Percentiles rank a stretch among this genome's conserved stretches.
phyloP scores from a whole-genome alignment of 1,284 basidiomycete genomes.

The Malassezia sympodialis region DNA sequence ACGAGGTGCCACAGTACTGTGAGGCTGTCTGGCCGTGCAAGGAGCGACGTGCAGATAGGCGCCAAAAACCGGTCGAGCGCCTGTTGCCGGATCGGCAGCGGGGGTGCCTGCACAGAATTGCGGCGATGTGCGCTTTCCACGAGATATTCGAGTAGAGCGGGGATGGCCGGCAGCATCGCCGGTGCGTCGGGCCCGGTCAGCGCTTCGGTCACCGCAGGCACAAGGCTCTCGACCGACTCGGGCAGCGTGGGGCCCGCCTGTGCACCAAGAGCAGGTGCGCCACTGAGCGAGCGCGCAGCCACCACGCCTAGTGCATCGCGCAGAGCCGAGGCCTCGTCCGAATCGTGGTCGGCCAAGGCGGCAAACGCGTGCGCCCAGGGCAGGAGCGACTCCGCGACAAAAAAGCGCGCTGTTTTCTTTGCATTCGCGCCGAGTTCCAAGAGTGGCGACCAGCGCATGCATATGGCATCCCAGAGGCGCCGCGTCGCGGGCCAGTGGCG shows the following conservation, averaged over 20 bases:
- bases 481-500: neutral
- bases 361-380: slow-evolving; percentile 15
- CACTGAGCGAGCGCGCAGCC: slow-evolving; percentile 21
- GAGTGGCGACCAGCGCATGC: slow-evolving; percentile 18
- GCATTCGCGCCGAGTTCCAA: slow-evolving; percentile 29
- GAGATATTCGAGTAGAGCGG: slow-evolving; percentile 4
- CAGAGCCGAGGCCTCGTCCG: neutral
- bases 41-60: neutral
- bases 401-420: slow-evolving; percentile 29
- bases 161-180: neutral
- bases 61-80: slow-evolving; percentile 8
- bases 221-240: neutral
- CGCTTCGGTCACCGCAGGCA: neutral
- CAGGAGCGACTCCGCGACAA: slow-evolving; percentile 16
- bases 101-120: neutral
- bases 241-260: neutral
- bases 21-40: neutral
- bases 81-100: neutral
- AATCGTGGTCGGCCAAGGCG: neutral
- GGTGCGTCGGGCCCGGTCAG: slow-evolving; percentile 12
- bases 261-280: neutral
- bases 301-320: slow-evolving; percentile 15
- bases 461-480: slow-evolving; percentile 15
- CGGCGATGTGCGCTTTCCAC: neutral
- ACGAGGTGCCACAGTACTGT: slow-evolving; percentile 10